Percentiles rank a stretch among this genome's conserved stretches.
Evolutionary conservation across 306 rosid species (phyloP).

Genomic region (Bauhinia variegata): DNA sequence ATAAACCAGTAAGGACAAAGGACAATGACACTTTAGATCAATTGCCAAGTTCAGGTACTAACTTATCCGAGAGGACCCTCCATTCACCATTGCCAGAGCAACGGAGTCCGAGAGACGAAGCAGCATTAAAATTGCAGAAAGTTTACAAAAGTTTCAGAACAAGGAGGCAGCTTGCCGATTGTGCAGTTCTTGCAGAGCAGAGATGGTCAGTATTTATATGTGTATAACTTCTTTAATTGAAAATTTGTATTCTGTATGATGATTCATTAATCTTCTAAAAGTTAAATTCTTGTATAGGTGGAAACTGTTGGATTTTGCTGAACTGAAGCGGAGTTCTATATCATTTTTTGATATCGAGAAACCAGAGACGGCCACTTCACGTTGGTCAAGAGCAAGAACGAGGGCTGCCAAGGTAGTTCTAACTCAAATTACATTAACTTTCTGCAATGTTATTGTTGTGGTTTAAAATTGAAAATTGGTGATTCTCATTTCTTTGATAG

Average conservation of each 20-base stretch:
- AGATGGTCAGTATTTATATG: conserved; percentile 66
- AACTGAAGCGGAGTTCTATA: conserved; percentile 78
- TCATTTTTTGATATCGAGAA: conserved; percentile 84
- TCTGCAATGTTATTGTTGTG: conserved; percentile 15
- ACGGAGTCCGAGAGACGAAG: conserved; percentile 39
- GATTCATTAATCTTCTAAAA: background rate
- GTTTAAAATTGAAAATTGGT: conserved; percentile 20
- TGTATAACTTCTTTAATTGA: conserved; percentile 8
- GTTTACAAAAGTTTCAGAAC: conserved; percentile 91
- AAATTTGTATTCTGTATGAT: background rate
- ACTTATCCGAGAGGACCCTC: conserved; percentile 36
- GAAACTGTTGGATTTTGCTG: conserved; percentile 84
- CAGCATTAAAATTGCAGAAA: conserved; percentile 85
- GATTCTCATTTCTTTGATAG: conserved; percentile 39
- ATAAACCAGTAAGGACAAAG: conserved; percentile 39
- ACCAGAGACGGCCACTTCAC: conserved; percentile 74
- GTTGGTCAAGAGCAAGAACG: conserved; percentile 81
- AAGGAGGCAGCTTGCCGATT: conserved; percentile 83
- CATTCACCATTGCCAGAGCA: conserved; percentile 33
- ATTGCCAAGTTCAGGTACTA: conserved; percentile 34
- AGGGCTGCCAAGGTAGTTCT: conserved; percentile 74
- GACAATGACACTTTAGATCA: conserved; percentile 30
- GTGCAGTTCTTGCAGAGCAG: conserved; percentile 89
- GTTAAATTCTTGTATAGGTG: conserved; percentile 53
- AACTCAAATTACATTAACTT: conserved; percentile 5